Conservation (phyloP, 305 asterid species). For the Fraxinus baroniana region DNA sequence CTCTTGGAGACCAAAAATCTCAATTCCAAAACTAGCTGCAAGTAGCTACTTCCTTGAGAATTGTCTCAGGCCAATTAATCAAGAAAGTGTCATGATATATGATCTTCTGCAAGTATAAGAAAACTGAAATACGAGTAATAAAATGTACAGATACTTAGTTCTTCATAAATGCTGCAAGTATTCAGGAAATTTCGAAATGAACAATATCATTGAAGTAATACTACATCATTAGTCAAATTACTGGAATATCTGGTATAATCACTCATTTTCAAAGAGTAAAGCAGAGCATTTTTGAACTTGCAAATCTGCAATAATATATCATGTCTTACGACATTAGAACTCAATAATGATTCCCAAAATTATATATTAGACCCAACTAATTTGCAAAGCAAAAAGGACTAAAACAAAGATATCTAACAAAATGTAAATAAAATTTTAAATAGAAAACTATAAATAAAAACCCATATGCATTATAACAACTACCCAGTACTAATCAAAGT, state of each 20-base stretch:
- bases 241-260: background rate
- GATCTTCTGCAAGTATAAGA: background rate
- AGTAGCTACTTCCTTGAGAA: background rate
- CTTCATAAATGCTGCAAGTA: background rate
- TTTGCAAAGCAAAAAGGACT: no score
- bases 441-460: background rate
- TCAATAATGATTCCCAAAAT: background rate
- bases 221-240: background rate
- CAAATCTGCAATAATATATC: background rate
- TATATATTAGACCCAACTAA: no score
- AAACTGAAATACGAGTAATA: background rate
- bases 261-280: no score
- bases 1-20: background rate
- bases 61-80: background rate
- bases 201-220: no score
- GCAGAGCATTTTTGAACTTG: background rate
- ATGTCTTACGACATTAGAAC: background rate
- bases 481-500: background rate
- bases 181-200: background rate
- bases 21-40: background rate
- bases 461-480: background rate
- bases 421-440: no score
- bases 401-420: no score
- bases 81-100: background rate
- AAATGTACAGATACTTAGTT: background rate